Evolutionary conservation across 75 land plant species (phyloP), one percentile per base, ranked within the genome.

Genomic region (Pinus taeda): DNA sequence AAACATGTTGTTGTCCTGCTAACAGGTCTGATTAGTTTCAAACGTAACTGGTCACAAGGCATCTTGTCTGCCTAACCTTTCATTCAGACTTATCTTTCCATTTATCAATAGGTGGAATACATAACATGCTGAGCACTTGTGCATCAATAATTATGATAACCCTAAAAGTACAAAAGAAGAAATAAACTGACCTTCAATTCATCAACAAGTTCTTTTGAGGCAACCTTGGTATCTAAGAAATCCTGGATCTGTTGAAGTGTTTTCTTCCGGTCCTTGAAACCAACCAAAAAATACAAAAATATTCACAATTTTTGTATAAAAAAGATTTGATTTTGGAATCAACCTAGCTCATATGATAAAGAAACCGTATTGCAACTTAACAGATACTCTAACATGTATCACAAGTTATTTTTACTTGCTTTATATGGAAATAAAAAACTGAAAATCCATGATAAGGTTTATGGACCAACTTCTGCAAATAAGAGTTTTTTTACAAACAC

Each of bases 221-320:
- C 97, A 70, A 96, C 78, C 75, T 96, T 94, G 18, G 90, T 96
- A 67, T 87, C 89, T 37, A 94, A 77, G 78, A 94, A 92, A 69
- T 89, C 88, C 64, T 90, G 81, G 45, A 96, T 57, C 81, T 96
- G 84, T 57, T 85, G 57, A 5, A 96, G 30, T 24, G 99, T 94
- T 71, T 81, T 64, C 76, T 94, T 87, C 49, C 99, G 84, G 78
- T 90, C 93, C 99, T 96, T 85, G 79, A 6, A 79, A 36, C 9
- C 56, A 53, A 57, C 39, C 59, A 79, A 78, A 78, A 58, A 65
- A 29, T 18, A 56, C 39, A 36, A 74, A 39, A 21, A 11, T 39
- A 33, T 57, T 20, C 57, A 24, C 69, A 26, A 58, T 15, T 15
- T 42, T 7, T 73, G 74, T 73, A 58, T 58, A 20, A 26, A 30